These are phyloP conservation scores for Diaporthe nobilis DNA, from an alignment of 2,329 filamentous ascomycete species.

Conservation along the genomic window DNA sequence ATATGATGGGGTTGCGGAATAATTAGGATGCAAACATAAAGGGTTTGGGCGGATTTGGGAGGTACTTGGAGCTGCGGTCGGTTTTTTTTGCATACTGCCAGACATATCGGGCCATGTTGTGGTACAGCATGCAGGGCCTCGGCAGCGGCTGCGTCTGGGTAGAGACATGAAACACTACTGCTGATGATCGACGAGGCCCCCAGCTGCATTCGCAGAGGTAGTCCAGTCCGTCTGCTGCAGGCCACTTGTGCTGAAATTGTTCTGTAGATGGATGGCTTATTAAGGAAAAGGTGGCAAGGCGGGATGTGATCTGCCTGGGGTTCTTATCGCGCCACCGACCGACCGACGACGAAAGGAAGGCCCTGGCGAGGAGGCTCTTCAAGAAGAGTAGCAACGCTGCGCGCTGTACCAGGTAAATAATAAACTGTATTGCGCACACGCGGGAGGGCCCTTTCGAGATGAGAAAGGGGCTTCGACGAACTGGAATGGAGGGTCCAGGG, in stretches of 20 bases:
- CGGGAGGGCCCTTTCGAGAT: slow-evolving; percentile 11
- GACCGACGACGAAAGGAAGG: neutral
- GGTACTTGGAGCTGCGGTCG: too few relatives aligned
- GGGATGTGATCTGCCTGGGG: neutral
- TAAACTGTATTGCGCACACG: neutral
- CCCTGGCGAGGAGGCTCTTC: slow-evolving; percentile 1
- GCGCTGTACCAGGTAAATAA: neutral
- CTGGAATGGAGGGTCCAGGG: slow-evolving; percentile 30
- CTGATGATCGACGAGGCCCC: slow-evolving; percentile 23
- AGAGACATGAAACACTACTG: slow-evolving; percentile 27
- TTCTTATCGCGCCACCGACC: neutral
- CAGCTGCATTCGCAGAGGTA: neutral
- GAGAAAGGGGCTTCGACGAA: slow-evolving; percentile 19
- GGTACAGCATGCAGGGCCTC: slow-evolving; percentile 31
- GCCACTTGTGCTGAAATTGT: neutral
- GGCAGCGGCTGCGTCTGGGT: slow-evolving; percentile 27
- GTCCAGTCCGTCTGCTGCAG: neutral
- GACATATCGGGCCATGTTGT: slow-evolving; percentile 20
- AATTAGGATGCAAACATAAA: too few relatives aligned
- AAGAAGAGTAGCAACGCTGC: neutral
- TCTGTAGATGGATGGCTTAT: neutral
- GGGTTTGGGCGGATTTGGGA: too few relatives aligned
- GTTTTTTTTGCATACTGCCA: too few relatives aligned
- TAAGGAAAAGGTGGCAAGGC: neutral
- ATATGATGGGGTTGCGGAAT: too few relatives aligned